Percentiles rank a stretch among this genome's conserved stretches.
Evolutionary conservation across 2,329 filamentous ascomycete species (phyloP).

Genomic region (Diaporthe citri): DNA sequence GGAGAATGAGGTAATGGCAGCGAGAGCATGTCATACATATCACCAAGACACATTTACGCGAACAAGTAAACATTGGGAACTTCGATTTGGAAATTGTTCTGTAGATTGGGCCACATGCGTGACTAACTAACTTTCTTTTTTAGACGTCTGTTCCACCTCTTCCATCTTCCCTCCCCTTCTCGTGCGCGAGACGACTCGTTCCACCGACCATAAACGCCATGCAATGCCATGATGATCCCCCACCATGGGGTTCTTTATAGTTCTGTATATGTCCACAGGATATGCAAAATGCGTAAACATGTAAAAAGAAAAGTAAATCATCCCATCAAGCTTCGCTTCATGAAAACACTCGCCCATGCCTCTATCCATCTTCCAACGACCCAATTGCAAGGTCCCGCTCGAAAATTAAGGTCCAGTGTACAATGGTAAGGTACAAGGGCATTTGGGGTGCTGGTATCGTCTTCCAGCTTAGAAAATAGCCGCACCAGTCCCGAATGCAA

Average conservation of each 20-base stretch:
- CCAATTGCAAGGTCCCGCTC: not conserved
- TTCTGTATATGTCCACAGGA: constrained; percentile 17
- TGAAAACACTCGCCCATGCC: constrained; percentile 18
- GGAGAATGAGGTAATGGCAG: not conserved
- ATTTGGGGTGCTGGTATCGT: not conserved
- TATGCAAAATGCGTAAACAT: constrained; percentile 13
- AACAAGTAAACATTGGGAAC: not conserved
- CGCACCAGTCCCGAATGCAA: constrained; percentile 32
- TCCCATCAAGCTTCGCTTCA: constrained; percentile 20
- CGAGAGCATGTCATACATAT: not conserved
- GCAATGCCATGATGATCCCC: constrained; percentile 8
- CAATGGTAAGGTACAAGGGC: not conserved
- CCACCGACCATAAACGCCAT: constrained; percentile 22
- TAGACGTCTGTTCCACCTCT: not conserved
- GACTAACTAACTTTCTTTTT: not conserved
- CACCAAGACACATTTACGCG: not conserved
- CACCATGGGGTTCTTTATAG: not conserved
- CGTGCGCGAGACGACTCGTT: not conserved
- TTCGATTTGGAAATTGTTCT: not conserved
- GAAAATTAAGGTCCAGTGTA: constrained; percentile 1
- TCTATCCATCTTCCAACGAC: not conserved
- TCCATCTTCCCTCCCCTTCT: not conserved
- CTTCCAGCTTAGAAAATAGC: constrained; percentile 4
- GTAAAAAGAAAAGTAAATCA: constrained; percentile 2
- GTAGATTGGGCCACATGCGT: not conserved